Evolutionary conservation across 805 yeast species (phyloP), one percentile per base, ranked within the genome.

Genomic region (Vanderwaltozyma yarrowii): DNA sequence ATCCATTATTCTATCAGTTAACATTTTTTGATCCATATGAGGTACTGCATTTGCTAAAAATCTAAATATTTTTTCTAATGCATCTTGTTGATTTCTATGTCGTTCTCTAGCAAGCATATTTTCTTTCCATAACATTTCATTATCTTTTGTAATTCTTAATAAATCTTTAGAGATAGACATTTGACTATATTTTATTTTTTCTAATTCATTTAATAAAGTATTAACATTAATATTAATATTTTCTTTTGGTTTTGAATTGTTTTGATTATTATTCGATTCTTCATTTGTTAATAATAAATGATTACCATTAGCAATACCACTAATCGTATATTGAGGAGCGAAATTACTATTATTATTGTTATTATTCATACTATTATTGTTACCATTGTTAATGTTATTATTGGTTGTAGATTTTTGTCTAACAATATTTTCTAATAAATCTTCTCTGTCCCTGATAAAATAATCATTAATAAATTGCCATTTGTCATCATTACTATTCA

Each of bases 71-170:
- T 84, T 81, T 46, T 87, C 94, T 39, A 92, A 67, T 17, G 95
- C 85, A 45, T 83, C 89, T 30, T 89, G 78, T 56, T 92, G 97
- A 25, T 78, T 71, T 50, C 80, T 76, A 58, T 88, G 84, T 45
- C 88, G 74, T 56, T 89, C 96, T 38, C 96, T 70, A 5, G 89
- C 80, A 41, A 78, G 64, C 55, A 71, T 78, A 51, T 86, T 80
- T 55, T 92, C 97, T 43, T 80, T 79, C 98, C 98, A 92, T 32
- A 92, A 62, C 51, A 85, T 60, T 56, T 85, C 89, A 62, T 89
- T 92, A 55, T 92, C 97, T 43, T 79, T 79, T 41, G 87, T 71
- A 28, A 92, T 76, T 41, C 96, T 70, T 48, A 80, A 67, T 44
- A 92, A 66, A 54, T 92, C 97, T 49, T 87, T 92, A 4, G 86